Base-by-base conservation (phyloP, 2,329 filamentous ascomycete species). In the Exophiala bonariae region DNA sequence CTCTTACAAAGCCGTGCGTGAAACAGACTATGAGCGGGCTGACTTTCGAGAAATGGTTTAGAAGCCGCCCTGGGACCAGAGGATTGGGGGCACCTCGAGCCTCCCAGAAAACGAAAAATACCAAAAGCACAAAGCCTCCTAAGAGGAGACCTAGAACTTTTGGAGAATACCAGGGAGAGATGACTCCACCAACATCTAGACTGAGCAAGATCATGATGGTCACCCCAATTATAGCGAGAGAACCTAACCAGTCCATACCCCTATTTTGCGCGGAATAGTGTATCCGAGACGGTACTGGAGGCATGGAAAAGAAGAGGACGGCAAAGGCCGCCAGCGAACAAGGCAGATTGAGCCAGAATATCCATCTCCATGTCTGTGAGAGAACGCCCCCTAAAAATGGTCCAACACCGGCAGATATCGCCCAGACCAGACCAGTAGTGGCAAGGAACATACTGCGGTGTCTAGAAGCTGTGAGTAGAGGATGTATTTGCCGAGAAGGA, bases 151-250 rank as follows among this genome's bases (percentile, higher is more conserved):
- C 89, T 58, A 95, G 77, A 20, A 90, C 86, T 1, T 80, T 83
- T 2, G 86, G 75, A 0, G 86, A 90, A 41, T 70, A 68, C 89
- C 89, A 95, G 1, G 90, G 85, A 54, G 80, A 81, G 17, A 76
- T 75, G 42, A 89, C 79, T 38, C 89, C 89, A 44, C 90, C 90
- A 52, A 91, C 89, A 61, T 95, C 86, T 8, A 96, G 79, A 1
- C 89, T 90, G 33, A 96, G 81, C 3, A 95, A 79, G 55, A 95
- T 76, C 87, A 95, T 92, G 16, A 95, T 73, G 0, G 87, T 90
- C 18, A 85, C 88, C 30, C 85, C 86, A 18, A 91, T 78, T 62
- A 93, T 80, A 20, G 76, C 68, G 18, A 83, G 55, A 0, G 74
- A 76, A 11, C 81, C 81, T 3, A 78, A 54, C 81, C 75, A 80